phyloP scores from a whole-genome alignment of 495 filamentous ascomycete species.

The Podospora appendiculata region DNA sequence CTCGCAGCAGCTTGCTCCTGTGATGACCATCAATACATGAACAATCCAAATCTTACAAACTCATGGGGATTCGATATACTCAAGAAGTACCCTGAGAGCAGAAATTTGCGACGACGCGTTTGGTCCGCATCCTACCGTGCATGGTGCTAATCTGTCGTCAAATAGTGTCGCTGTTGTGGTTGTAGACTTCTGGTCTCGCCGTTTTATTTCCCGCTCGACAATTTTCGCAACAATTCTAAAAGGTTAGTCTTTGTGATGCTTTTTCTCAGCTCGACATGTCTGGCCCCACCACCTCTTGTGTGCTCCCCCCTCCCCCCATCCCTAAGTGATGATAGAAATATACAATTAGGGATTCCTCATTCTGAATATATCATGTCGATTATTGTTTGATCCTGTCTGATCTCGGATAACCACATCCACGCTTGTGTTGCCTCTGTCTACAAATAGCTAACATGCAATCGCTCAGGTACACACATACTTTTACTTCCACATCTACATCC shows the following conservation, averaged over 20 bases:
- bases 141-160: neutral
- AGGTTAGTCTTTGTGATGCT: slow-evolving; percentile 43
- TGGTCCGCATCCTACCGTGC: slow-evolving; percentile 8
- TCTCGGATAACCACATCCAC: no score
- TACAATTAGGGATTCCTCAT: slow-evolving; percentile 89
- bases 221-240: slow-evolving; percentile 24
- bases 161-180: slow-evolving; percentile 8
- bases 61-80: slow-evolving; percentile 58
- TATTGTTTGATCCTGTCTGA: slow-evolving; percentile 99
- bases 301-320: slow-evolving; percentile 4
- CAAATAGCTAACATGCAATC: slow-evolving; percentile 26
- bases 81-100: slow-evolving; percentile 66
- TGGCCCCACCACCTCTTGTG: neutral
- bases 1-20: slow-evolving; percentile 13
- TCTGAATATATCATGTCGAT: slow-evolving; percentile 79
- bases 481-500: slow-evolving; percentile 2
- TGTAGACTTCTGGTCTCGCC: neutral
- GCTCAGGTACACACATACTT: slow-evolving; percentile 38
- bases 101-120: neutral
- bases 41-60: slow-evolving; percentile 79
- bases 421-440: no score
- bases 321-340: slow-evolving; percentile 76
- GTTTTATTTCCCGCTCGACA: slow-evolving; percentile 1
- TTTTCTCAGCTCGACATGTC: no score
- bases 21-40: slow-evolving; percentile 50